phyloP scores from a whole-genome alignment of 2,329 filamentous ascomycete species.

The Lanzia echinophila region DNA sequence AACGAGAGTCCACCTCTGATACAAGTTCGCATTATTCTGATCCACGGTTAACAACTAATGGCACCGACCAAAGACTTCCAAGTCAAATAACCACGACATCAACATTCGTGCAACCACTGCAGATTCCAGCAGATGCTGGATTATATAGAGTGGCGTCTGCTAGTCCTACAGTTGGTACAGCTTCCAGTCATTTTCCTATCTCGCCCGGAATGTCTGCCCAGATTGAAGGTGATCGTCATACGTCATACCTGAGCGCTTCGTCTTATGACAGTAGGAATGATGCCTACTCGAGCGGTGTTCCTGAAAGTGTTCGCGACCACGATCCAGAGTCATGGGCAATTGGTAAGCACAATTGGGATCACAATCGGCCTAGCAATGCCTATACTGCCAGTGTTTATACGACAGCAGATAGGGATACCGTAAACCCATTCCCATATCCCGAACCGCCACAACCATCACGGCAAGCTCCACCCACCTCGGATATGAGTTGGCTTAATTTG shows the following conservation, averaged over 20 bases:
- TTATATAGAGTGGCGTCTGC: constrained; percentile 53
- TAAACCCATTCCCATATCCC: constrained; percentile 14
- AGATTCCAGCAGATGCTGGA: constrained; percentile 51
- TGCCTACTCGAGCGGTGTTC: constrained; percentile 59
- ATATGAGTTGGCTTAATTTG: constrained; percentile 79
- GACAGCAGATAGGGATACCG: constrained; percentile 34
- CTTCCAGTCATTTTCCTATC: constrained; percentile 39
- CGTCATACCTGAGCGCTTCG: constrained; percentile 34
- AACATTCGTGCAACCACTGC: constrained; percentile 62
- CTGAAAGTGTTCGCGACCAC: constrained; percentile 45
- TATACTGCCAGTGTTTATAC: constrained; percentile 43
- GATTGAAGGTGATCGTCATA: constrained; percentile 53
- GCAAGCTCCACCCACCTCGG: constrained; percentile 33
- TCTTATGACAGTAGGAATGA: constrained; percentile 30
- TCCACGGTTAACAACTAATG: constrained; percentile 33
- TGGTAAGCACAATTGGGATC: constrained; percentile 40
- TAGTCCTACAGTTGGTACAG: constrained; percentile 61
- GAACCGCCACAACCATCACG: constrained; percentile 15
- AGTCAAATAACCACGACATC: constrained; percentile 56
- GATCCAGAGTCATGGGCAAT: constrained; percentile 29
- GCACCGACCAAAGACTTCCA: constrained; percentile 32
- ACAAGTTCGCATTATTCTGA: constrained; percentile 50
- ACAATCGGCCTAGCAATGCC: constrained; percentile 45
- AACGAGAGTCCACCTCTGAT: constrained; percentile 32
- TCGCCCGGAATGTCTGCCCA: constrained; percentile 53